Conservation (phyloP, 2,329 filamentous ascomycete species). For the Aspergillus luchuensis region DNA sequence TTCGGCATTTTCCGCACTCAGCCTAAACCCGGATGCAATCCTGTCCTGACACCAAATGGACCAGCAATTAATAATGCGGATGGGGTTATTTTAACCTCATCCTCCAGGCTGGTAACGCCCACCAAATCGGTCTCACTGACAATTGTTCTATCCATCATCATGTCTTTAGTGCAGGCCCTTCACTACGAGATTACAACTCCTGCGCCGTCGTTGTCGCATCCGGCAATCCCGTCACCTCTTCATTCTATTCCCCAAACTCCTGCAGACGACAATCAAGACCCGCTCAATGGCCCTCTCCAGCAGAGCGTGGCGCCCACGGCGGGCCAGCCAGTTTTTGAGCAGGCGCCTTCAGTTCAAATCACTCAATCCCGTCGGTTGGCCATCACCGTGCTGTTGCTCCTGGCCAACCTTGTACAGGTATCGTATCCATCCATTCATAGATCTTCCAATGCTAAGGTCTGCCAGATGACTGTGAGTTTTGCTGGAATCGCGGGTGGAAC, state of each 20-base stretch:
- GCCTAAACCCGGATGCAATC: not conserved
- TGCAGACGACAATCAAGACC: not conserved
- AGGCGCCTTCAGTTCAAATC: constrained; percentile 15
- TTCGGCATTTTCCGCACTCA: not conserved
- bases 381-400: constrained; percentile 25
- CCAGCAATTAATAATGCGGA: no score
- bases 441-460: not conserved
- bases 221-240: not conserved
- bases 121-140: no score
- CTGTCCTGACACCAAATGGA: not conserved
- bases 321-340: constrained; percentile 25
- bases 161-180: constrained; percentile 8
- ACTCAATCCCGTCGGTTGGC: constrained; percentile 21
- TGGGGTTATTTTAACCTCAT: not conserved
- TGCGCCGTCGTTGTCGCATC: not conserved
- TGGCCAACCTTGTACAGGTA: constrained; percentile 33
- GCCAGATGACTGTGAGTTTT: constrained; percentile 33
- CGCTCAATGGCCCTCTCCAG: not conserved
- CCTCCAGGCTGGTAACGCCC: not conserved
- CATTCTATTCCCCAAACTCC: not conserved
- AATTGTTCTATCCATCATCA: not conserved
- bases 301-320: constrained; percentile 19
- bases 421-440: not conserved
- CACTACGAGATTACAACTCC: constrained; percentile 5
- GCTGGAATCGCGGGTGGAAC: constrained; percentile 29